Evolutionary conservation across 2,329 filamentous ascomycete genomes (phyloP).

Genomic region (Botrytis squamosa): DNA sequence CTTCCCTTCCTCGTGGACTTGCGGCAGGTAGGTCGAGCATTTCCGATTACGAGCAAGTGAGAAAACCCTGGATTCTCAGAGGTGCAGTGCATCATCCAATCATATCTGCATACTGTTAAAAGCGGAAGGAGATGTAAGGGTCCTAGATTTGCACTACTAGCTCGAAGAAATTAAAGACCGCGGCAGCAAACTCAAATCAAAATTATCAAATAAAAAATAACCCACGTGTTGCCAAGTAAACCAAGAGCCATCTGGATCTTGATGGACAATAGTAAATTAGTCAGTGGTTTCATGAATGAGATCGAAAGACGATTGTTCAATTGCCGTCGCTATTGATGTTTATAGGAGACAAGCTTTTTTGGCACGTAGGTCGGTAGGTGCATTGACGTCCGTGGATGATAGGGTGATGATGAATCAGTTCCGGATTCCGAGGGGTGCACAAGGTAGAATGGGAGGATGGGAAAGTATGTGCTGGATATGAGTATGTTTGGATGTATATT

Average conservation of each 20-base stretch:
- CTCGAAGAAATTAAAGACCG: background rate
- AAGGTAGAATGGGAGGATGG: background rate
- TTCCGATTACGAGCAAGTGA: background rate
- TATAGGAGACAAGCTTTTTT: background rate
- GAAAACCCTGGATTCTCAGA: background rate
- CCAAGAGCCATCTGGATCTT: background rate
- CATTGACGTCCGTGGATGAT: background rate
- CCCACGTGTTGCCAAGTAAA: background rate
- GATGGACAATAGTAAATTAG: background rate
- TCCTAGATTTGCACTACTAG: background rate
- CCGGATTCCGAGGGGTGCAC: background rate
- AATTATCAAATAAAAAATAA: background rate
- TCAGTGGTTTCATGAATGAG: background rate
- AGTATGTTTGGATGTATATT: background rate
- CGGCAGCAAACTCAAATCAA: constrained; percentile 1
- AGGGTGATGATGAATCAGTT: background rate
- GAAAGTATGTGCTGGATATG: background rate
- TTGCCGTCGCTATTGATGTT: background rate
- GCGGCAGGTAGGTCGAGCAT: background rate
- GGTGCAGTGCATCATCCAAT: background rate
- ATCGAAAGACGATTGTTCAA: background rate
- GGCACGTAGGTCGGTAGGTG: background rate
- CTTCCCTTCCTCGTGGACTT: background rate
- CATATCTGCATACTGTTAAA: background rate
- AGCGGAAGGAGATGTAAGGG: background rate